A percentile compares a stretch with the other conserved stretches of the same genome.
These are phyloP conservation scores for Ascocoryne sarcoides DNA, from an alignment of 2,329 filamentous ascomycete species.

Conservation along the genomic window DNA sequence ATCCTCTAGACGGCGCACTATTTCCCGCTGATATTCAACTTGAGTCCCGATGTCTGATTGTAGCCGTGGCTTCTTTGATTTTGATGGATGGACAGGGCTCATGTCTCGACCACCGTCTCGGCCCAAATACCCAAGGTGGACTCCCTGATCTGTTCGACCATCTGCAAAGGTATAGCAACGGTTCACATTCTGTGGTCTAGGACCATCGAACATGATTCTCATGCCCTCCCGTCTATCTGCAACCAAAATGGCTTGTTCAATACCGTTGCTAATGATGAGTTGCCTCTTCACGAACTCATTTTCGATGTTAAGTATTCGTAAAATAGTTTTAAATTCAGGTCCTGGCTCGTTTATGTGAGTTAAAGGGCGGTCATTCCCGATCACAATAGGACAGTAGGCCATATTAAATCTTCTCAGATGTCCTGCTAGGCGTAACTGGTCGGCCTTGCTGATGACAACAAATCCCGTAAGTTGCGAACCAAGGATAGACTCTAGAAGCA, in stretches of 20 bases:
- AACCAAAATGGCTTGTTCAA: conserved; percentile 80
- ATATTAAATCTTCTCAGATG: conserved; percentile 37
- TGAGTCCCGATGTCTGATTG: conserved; percentile 65
- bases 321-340: conserved; percentile 61
- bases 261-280: conserved; percentile 70
- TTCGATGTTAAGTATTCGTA: conserved; percentile 75
- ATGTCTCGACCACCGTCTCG: conserved; percentile 33
- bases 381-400: conserved; percentile 47
- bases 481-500: conserved; percentile 69
- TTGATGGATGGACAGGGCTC: conserved; percentile 35
- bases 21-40: conserved; percentile 43
- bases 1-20: conserved; percentile 42
- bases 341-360: conserved; percentile 66
- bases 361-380: conserved; percentile 47
- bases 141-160: conserved; percentile 47
- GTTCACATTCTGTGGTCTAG: conserved; percentile 56
- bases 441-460: conserved; percentile 67
- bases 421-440: conserved; percentile 56
- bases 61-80: conserved; percentile 53
- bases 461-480: conserved; percentile 67
- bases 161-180: conserved; percentile 65
- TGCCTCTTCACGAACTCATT: conserved; percentile 70
- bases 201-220: conserved; percentile 55
- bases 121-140: conserved; percentile 45
- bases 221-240: conserved; percentile 58